Evolutionary conservation across 2,329 filamentous ascomycete species (phyloP).

Genomic region (Purpureocillium lavendulum): DNA sequence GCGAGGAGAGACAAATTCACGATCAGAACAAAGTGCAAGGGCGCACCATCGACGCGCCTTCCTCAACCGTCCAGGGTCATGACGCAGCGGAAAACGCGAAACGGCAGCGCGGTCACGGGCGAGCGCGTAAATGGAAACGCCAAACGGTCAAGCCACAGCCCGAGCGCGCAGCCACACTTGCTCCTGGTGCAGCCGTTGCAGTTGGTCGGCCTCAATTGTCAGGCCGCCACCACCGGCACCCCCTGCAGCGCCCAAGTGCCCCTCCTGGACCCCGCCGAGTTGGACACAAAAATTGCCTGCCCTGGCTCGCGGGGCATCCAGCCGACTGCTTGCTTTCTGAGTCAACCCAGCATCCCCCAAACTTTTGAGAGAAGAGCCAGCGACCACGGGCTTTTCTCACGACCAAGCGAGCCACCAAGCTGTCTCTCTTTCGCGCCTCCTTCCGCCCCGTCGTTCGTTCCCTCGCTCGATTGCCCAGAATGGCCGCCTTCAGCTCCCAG

Average conservation of each 20-base stretch:
- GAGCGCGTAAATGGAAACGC: constrained; percentile 10
- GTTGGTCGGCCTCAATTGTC: neutral
- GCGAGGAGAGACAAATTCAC: neutral
- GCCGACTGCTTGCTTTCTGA: too few relatives aligned
- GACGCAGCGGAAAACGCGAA: constrained; percentile 23
- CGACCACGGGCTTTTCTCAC: neutral
- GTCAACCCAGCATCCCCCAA: neutral
- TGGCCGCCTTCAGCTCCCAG: constrained; percentile 57
- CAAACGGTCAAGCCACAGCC: neutral
- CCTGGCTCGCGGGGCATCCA: too few relatives aligned
- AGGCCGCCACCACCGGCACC: neutral
- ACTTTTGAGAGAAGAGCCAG: constrained; percentile 4
- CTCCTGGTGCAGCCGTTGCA: neutral
- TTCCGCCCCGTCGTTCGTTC: constrained; percentile 21
- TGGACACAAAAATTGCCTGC: neutral
- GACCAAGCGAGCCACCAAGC: constrained; percentile 19
- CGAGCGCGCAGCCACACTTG: constrained; percentile 1
- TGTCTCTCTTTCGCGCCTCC: constrained; percentile 33
- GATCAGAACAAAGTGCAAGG: neutral
- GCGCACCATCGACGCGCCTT: constrained; percentile 4
- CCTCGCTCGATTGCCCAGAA: constrained; percentile 39
- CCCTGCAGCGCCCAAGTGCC: constrained; percentile 1
- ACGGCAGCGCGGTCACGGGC: constrained; percentile 23
- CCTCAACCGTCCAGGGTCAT: constrained; percentile 12
- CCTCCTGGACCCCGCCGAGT: constrained; percentile 9